Percentiles rank a stretch among this genome's conserved stretches.
Conservation (phyloP, 352 stramenopile genomes). For the Globisporangium orthogonon region DNA sequence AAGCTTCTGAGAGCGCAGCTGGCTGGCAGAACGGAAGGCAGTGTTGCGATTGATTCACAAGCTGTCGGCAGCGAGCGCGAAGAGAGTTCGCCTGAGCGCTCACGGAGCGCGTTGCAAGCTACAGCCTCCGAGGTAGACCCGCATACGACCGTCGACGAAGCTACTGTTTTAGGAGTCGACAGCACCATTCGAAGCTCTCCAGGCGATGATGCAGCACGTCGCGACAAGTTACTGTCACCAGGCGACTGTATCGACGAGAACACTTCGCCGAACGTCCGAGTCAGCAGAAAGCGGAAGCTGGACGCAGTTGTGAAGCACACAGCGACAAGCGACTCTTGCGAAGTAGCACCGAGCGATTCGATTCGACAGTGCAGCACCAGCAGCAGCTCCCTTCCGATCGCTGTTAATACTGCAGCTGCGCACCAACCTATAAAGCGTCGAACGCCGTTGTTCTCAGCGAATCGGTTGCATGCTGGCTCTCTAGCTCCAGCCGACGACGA, state of each 20-base stretch:
- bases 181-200: background rate
- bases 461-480: background rate
- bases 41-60: background rate
- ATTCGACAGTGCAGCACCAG: background rate
- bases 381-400: background rate
- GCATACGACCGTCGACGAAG: background rate
- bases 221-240: background rate
- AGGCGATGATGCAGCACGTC: background rate
- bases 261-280: conserved; percentile 4
- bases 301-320: background rate
- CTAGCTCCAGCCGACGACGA: background rate
- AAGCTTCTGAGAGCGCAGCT: background rate
- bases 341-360: background rate
- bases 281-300: conserved; percentile 3
- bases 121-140: background rate
- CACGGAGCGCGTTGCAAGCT: background rate
- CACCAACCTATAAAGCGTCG: conserved; percentile 3
- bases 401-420: background rate
- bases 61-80: background rate
- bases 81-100: background rate
- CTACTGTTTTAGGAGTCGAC: background rate
- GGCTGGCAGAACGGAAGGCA: background rate
- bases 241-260: conserved; percentile 2
- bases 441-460: conserved; percentile 6
- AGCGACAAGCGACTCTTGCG: background rate